Base-by-base conservation (phyloP, 306 rosid species). In the Senna siamea region DNA sequence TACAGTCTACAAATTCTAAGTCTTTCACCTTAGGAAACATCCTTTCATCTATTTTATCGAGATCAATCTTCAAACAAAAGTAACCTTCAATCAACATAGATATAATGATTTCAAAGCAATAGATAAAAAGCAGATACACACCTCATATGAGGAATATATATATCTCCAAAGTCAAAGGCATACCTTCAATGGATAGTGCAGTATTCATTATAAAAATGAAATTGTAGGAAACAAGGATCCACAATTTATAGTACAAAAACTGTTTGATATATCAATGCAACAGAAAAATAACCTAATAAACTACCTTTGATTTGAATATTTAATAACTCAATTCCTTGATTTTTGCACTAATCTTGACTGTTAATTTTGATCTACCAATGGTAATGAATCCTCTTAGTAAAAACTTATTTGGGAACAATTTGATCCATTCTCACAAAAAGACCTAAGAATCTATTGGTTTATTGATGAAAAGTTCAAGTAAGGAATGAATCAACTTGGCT, bases 1-100 rank as follows among this genome's bases (percentile, higher is more conserved):
- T 85, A 86, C 99, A 92, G 82, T 94, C 97, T 10, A 88, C 72
- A 78, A 94, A 94, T 80, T 88, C 99, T 59, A 88, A 83, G 68
- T 92, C 92, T 57, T 56, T 74, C 83, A 88, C 88, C 82, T 85
- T 79, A 0, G 90, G 88, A 80, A 85, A 89, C 81, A 79, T 68
- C 35, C 12, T 65, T 74, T 85, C 85, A 61, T 83, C 87, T 40
- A 83, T 11, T 55, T 68, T 53, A 62, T 83, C 87, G 67, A 76
- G 60, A 77, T 83, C 84, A 76, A 83, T 81, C 87, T 83, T 61
- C 84, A 76, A 57, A 79, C n/a, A 67, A 54, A 34, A 76, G 51
- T 70, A 47, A 46, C 51, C 23, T 28, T 37, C 65, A 4, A 66
- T 83, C 66, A 83, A 76, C 57, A 70, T 5, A 64, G 54, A 35